phyloP scores from a whole-genome alignment of 176 grass and related monocot species.

The Hordeum vulgare region MorexV3_pseudomolecules_assembly NC_058519.1:630896177-630896676 shows the following conservation, averaged over 20 bases:
- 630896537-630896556: slow-evolving; percentile 43
- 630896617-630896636: neutral
- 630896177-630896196: too few relatives aligned
- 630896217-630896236: neutral
- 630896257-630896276: neutral
- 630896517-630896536: slow-evolving; percentile 27
- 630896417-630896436: slow-evolving; percentile 44
- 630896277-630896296: neutral
- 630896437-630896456: slow-evolving; percentile 44
- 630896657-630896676: neutral
- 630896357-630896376: neutral
- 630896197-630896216: neutral
- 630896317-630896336: slow-evolving; percentile 27
- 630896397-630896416: slow-evolving; percentile 27
- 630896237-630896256: neutral
- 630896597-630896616: neutral
- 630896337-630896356: neutral
- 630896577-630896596: slow-evolving; percentile 37
- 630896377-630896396: slow-evolving; percentile 27
- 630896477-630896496: slow-evolving; percentile 22
- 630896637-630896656: neutral
- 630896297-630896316: neutral
- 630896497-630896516: slow-evolving; percentile 24
- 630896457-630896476: slow-evolving; percentile 43
- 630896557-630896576: slow-evolving; percentile 15